phyloP scores from a whole-genome alignment of 176 grass and related monocot genomes.

The Panicum miliaceum region DNA sequence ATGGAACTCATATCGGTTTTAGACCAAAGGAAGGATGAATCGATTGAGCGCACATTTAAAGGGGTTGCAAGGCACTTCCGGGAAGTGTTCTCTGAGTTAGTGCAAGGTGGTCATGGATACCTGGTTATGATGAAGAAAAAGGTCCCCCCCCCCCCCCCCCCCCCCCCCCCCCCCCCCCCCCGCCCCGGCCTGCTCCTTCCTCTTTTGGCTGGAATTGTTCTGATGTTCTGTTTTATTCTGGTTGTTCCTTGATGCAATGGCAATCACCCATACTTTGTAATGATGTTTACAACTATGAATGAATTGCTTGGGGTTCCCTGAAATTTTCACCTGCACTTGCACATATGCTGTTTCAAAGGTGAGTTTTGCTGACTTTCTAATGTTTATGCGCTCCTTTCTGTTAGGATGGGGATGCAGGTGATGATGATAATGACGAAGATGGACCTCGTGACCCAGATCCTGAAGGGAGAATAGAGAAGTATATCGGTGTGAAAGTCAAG shows the following conservation, averaged over 20 bases:
- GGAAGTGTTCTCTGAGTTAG: conserved; percentile 92
- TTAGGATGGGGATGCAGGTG: conserved; percentile 85
- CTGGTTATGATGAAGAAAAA: conserved; percentile 99
- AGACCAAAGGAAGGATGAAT: conserved; percentile 99
- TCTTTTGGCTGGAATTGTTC: neutral
- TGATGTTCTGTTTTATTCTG: neutral
- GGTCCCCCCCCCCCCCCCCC: conserved; percentile 26
- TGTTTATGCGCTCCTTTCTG: conserved; percentile 31
- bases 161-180: no score
- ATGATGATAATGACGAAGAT: conserved; percentile 90
- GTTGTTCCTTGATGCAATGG: conserved; percentile 11
- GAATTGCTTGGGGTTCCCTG: neutral
- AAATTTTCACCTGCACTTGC: neutral
- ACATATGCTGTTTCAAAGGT: neutral
- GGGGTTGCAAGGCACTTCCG: conserved; percentile 94
- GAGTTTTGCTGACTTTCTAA: neutral
- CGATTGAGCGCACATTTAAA: conserved; percentile 99
- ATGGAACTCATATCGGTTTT: conserved; percentile 87
- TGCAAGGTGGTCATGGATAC: conserved; percentile 93
- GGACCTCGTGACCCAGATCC: conserved; percentile 73
- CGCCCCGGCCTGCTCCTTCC: no score
- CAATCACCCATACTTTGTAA: conserved; percentile 7
- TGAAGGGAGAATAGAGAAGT: conserved; percentile 95
- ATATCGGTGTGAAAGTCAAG: conserved; percentile 98
- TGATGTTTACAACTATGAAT: conserved; percentile 2